Base-by-base conservation (phyloP, 441 rosid species). In the Raphanus hybrid region DNA sequence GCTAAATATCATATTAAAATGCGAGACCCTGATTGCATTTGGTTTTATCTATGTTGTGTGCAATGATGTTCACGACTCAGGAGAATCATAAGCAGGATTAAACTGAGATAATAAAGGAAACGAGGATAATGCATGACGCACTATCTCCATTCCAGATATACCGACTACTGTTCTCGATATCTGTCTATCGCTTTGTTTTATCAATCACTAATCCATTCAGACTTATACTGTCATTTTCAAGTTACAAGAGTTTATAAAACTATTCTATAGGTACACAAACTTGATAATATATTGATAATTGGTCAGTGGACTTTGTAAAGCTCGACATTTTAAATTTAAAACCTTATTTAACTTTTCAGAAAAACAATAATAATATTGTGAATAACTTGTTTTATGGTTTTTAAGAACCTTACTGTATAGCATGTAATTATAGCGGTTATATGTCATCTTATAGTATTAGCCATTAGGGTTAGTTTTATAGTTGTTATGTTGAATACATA, bases 71-170 rank as follows among this genome's bases (percentile, higher is more conserved):
- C 70, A 77, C 43, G 57, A 45, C 34, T 71, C 67, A 48, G 16
- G 73, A 66, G 35, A 64, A 72, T 45, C 72, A 32, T 23, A 66
- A 60, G 43, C 58, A 60, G 32, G 34, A 60, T 65, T 48, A 64
- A 64, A 54, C 20, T 65, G 48, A 73, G 37, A 64, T 54, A 15
- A 1, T 77, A 71, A 81, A 63, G 59, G 62, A 67, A 27, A 67
- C 67, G 71, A 75, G 70, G 65, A 78, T 75, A 78, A 67, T 76
- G 84, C 80, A 71, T 73, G 60, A 68, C 67, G 80, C 86, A 80
- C 78, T 80, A 78, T 27, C 79, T 68, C 52, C 7, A 15, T 67
- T 75, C 43, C 57, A 23, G 55, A 64, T 29, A 59, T 69, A 26
- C 27, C 29, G 34, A 43, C 62, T 37, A 71, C 72, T 65, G 15